Percentiles rank a stretch among this genome's conserved stretches.
These are phyloP conservation scores for Kokia cookei DNA, from an alignment of 441 rosid genomes.

Conservation along the genomic window DNA sequence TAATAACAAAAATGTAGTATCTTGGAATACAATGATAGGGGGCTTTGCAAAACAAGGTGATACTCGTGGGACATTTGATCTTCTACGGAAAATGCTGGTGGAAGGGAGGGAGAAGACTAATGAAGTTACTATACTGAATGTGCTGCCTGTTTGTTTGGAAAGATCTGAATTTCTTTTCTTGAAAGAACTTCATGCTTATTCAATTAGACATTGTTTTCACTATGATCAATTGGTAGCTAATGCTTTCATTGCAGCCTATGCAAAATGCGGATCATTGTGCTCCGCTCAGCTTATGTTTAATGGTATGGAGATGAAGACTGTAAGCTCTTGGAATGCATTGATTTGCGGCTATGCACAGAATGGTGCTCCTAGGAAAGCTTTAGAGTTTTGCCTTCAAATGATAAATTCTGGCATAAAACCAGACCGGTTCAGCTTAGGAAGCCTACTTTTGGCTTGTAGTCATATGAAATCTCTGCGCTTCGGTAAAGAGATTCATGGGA, in stretches of 20 bases:
- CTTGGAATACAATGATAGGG: constrained; percentile 59
- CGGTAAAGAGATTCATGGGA: constrained; percentile 54
- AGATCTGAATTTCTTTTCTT: constrained; percentile 30
- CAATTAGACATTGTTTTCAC: constrained; percentile 41
- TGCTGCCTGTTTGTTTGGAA: constrained; percentile 34
- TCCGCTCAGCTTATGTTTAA: constrained; percentile 41
- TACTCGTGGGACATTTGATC: constrained; percentile 24
- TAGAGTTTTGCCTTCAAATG: constrained; percentile 41
- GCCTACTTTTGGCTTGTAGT: constrained; percentile 54
- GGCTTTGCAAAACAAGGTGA: constrained; percentile 40
- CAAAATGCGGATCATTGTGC: constrained; percentile 40
- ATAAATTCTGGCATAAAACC: constrained; percentile 31
- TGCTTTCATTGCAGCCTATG: constrained; percentile 54
- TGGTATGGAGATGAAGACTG: constrained; percentile 34
- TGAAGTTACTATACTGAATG: constrained; percentile 50
- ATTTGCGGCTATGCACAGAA: constrained; percentile 52
- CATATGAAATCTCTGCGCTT: constrained; percentile 31
- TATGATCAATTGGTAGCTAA: constrained; percentile 42
- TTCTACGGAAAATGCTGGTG: constrained; percentile 40
- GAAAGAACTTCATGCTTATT: constrained; percentile 62
- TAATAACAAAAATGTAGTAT: constrained; percentile 42
- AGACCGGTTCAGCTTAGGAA: constrained; percentile 45
- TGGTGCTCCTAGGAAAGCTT: constrained; percentile 41
- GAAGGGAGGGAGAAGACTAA: constrained; percentile 24
- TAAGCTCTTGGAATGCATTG: constrained; percentile 72